Evolutionary conservation across 768 basidiomycete genomes (phyloP), one percentile per base, ranked within the genome.

Genomic region (Pleurotus djamor): DNA sequence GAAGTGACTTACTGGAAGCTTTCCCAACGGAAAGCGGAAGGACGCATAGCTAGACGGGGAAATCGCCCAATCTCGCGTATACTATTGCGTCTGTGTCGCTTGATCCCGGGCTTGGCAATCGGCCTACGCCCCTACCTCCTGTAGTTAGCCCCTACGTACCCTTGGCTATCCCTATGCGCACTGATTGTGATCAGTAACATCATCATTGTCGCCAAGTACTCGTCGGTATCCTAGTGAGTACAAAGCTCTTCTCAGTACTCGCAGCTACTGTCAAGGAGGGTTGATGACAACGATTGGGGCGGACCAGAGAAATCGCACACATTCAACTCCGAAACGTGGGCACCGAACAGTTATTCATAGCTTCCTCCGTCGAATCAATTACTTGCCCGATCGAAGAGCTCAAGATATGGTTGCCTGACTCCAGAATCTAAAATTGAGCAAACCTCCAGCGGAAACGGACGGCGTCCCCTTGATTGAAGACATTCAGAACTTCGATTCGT

Each of bases 1-100:
- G 54, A 56, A 56, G 54, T 13, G 13, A 38, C 37, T 13, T 13
- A 28, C 28, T n/a, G 14, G 21, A 32, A 16, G 17, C 54, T 56
- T 12, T 12, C 33, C 38, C 38, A 32, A 56, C 54, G 41, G 41
- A 56, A 56, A n/a, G 37, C 52, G 52, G 52, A 55, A 55, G 28
- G 41, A 44, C 41, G 54, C 54, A 21, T 13, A 10, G 17, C 54
- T 28, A 4, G 36, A 56, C 16, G 54, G 41, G 33, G 54, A 14
- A 52, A 52, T 28, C 21, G 21, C 21, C 32, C n/a, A 16, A 16
- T 21, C n/a, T 41, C 37, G 34, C 45, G 45, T 33, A 14, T 38
- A n/a, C 34, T n/a, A 14, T 14, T 28, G 35, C 51, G 51, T 16
- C 32, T 52, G 16, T 17, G 16, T 47, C 45, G 45, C 45, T 12